Evolutionary conservation across 1,284 basidiomycete species (phyloP), one percentile per base, ranked within the genome.

Genomic region (Neolentinus lepideus): DNA sequence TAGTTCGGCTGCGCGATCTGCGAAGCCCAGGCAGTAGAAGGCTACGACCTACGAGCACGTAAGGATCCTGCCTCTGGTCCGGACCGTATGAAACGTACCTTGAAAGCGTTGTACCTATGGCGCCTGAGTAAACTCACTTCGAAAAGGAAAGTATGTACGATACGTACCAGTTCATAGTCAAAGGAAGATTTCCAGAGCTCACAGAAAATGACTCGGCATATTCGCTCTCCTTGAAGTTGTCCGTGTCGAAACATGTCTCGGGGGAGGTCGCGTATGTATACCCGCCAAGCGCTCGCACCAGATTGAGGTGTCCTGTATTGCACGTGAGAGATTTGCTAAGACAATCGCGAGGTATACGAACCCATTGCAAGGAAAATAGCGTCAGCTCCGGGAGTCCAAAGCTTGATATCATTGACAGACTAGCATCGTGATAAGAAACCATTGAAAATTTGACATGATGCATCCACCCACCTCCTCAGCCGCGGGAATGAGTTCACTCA

Each of bases 41-140:
- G 75, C 79, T 22, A 81, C 81, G 52, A 87, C 71, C 83, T 84
- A 45, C 46, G 25, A 53, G 45, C n/a, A 21, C 47, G 36, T 58
- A 21, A 51, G 57, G 46, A 11, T 33, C 19, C 8, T 11, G 8
- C 51, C 9, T 21, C 53, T 21, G 46, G 38, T 38, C 27, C 36
- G 1, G 16, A n/a, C 29, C 19, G n/a, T n/a, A 55, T 22, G 26
- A 26, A 26, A n/a, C 53, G 8, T 63, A 81, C 80, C 74, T 84
- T 85, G 73, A 81, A 83, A 19, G 82, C 73, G 60, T 84, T 78
- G 62, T 84, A 86, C 81, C 82, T 83, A n/a, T 8, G 43, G 25
- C 12, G 56, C 35, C 25, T 24, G 21, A 46, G 43, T 55, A 25
- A 53, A 59, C 54, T 29, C 31, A 36, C 24, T 19, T 29, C 24